These are phyloP conservation scores for Cryptococcus sp. DNA, from an alignment of 1,284 basidiomycete species.

Conservation along the genomic window DNA sequence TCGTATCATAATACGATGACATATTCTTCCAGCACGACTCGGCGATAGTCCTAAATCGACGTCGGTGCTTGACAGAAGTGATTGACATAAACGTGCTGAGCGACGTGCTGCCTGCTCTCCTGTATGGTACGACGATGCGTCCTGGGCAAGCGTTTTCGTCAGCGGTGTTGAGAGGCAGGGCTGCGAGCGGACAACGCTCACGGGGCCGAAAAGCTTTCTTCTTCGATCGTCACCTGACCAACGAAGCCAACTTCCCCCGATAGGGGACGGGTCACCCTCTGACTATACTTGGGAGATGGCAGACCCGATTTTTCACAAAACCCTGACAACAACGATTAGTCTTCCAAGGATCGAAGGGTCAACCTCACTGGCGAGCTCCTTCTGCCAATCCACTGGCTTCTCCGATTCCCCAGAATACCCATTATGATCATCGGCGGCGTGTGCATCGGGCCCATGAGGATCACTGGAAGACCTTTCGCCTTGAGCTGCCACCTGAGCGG, in stretches of 20 bases:
- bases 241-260: constrained; percentile 12
- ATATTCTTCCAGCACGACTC: no score
- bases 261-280: constrained; percentile 6
- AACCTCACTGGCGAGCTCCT: constrained; percentile 16
- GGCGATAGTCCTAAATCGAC: no score
- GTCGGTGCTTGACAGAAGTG: constrained; percentile 22
- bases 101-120: constrained; percentile 24
- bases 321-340: constrained; percentile 10
- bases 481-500: not conserved
- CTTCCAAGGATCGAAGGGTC: not conserved
- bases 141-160: constrained; percentile 1
- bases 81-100: constrained; percentile 21
- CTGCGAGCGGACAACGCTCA: constrained; percentile 3
- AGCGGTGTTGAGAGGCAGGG: not conserved
- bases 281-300: constrained; percentile 9
- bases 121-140: constrained; percentile 6
- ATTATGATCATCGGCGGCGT: not conserved
- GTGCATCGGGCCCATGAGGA: not conserved
- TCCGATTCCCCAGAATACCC: not conserved
- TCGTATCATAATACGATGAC: no score
- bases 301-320: constrained; percentile 20
- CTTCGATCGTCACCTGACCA: constrained; percentile 18
- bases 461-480: not conserved
- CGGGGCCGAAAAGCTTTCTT: constrained; percentile 12
- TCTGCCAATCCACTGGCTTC: constrained; percentile 16